A percentile compares a stretch with the other conserved stretches of the same genome.
Evolutionary conservation across 106 monocot genomes (phyloP).

Genomic region (Posidonia australis): DNA sequence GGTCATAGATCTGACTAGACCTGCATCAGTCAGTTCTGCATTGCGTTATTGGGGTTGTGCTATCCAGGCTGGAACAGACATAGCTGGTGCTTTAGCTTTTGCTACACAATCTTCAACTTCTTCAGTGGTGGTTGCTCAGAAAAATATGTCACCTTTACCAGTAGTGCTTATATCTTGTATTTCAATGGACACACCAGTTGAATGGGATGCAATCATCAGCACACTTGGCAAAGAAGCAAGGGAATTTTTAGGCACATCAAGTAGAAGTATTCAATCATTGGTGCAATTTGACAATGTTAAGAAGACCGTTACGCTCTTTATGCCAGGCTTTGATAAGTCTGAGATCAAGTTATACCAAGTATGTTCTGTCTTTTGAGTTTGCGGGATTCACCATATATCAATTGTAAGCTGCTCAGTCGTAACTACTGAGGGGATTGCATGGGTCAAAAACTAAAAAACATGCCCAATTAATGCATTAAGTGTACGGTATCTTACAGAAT

Average conservation of each 20-base stretch:
- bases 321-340: conserved; percentile 92
- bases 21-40: conserved; percentile 42
- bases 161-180: conserved; percentile 53
- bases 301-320: conserved; percentile 69
- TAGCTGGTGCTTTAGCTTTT: conserved; percentile 71
- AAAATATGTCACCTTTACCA: conserved; percentile 50
- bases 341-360: conserved; percentile 92
- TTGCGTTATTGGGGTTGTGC: conserved; percentile 95
- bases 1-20: conserved; percentile 50
- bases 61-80: no score
- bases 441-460: no score
- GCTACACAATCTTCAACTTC: conserved; percentile 27
- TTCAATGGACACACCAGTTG: conserved; percentile 26
- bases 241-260: conserved; percentile 30
- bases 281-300: conserved; percentile 51
- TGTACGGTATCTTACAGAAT: no score
- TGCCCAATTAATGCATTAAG: no score
- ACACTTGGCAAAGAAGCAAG: conserved; percentile 31
- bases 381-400: neutral
- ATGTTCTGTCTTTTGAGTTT: neutral
- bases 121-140: conserved; percentile 20
- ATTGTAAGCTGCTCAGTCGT: no score
- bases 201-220: conserved; percentile 35
- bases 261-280: conserved; percentile 14
- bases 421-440: no score